Base-by-base conservation (phyloP, 768 basidiomycete genomes). In the Polyporus arcularius region DNA sequence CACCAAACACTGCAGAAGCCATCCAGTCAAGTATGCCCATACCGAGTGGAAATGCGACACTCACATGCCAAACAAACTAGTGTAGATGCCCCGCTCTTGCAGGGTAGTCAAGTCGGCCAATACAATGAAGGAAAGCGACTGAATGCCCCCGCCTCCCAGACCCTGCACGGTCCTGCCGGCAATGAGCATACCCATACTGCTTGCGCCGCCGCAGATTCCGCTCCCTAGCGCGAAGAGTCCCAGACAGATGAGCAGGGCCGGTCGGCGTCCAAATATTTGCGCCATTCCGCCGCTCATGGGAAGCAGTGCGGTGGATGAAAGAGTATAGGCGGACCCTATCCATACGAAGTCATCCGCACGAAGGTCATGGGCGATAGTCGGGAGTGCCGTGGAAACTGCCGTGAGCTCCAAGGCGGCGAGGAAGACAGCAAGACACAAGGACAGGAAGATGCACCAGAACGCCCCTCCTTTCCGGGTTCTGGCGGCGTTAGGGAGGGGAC, bases 101-200 rank as follows among this genome's bases (percentile, higher is more conserved):
- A 67, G 56, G 3, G 64, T 59, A 16, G 65, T 64, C 3, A 67
- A 41, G 38, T 67, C 66, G 0, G 66, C 59, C 7, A 60, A 31
- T 21, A 67, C 51, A 50, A 65, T 67, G 9, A 58, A 54, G 2
- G 64, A 45, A 2, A 67, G 46, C n/a, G 42, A 57, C 28, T 56
- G 51, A 38, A 67, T 67, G 7, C 48, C 55, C 12, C 66, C 66
- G 21, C 61, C 66, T 15, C 66, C 66, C 6, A 65, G 47, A 21
- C 66, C 66, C 46, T 67, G 66, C 2, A 67, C 43, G 16, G 64
- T 67, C 16, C 79, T 64, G 0, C 73, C 77, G 5, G 70, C 75
- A 52, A 80, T 79, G 1, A 78, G 58, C 74, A 74, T 74, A 3
- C 62, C 52, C 76, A 80, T 78, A 43, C 57, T 74, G 35, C 72